These are phyloP conservation scores for Angomonas deanei DNA, from an alignment of 208 protist species.

Conservation along the genomic window DNA sequence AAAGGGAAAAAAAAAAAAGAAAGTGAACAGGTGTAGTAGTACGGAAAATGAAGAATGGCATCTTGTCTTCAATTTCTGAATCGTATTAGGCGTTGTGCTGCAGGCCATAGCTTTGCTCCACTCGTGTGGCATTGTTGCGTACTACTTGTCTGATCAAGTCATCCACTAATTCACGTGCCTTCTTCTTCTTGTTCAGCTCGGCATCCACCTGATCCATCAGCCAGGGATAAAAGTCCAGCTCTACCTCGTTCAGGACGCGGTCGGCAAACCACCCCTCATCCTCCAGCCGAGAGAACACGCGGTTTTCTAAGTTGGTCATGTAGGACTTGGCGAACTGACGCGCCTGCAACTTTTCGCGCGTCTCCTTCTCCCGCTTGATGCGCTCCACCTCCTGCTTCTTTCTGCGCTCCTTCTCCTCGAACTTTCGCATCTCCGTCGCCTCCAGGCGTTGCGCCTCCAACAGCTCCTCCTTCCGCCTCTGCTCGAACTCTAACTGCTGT, in stretches of 20 bases:
- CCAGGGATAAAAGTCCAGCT: constrained; percentile 94
- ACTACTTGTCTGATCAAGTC: constrained; percentile 85
- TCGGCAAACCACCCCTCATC: constrained; percentile 96
- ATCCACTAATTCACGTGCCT: constrained; percentile 75
- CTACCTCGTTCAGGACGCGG: constrained; percentile 90
- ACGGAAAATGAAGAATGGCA: neutral
- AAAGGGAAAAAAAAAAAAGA: neutral
- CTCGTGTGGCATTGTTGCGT: constrained; percentile 34
- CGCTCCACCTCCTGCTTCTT: constrained; percentile 92
- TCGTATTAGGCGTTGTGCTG: neutral
- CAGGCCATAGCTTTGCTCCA: constrained; percentile 24
- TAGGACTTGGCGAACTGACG: constrained; percentile 92
- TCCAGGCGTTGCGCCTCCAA: constrained; percentile 94
- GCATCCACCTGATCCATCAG: constrained; percentile 79
- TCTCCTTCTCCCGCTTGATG: constrained; percentile 86
- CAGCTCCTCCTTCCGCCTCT: constrained; percentile 94
- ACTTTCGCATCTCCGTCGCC: constrained; percentile 90
- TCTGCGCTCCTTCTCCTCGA: constrained; percentile 95
- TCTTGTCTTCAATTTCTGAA: too few species aligned
- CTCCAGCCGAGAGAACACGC: constrained; percentile 88
- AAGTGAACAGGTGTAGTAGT: neutral
- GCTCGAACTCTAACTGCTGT: constrained; percentile 95
- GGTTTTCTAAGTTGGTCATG: constrained; percentile 88
- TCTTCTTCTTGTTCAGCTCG: constrained; percentile 79
- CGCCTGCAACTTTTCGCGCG: constrained; percentile 90